phyloP scores from a whole-genome alignment of 306 rosid genomes.

The Quercus aquifolioides region DNA sequence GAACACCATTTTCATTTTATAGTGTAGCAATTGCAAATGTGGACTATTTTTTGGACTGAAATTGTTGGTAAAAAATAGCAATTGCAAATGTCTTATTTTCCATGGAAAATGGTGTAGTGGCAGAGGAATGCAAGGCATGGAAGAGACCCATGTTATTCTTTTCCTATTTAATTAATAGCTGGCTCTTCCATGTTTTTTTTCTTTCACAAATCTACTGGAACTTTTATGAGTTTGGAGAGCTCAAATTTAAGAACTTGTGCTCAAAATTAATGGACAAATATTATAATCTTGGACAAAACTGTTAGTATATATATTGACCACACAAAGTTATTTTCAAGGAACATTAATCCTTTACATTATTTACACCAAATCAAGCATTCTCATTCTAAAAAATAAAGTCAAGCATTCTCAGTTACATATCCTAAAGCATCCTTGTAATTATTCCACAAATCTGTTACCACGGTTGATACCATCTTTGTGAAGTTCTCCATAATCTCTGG shows the following conservation, averaged over 20 bases:
- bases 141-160: too few relatives aligned
- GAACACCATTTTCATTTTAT: too few relatives aligned
- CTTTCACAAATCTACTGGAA: too few relatives aligned
- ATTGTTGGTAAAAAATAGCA: too few relatives aligned
- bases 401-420: constrained; percentile 38
- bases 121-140: too few relatives aligned
- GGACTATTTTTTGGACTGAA: too few relatives aligned
- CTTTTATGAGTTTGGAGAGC: neutral
- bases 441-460: constrained; percentile 40
- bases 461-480: constrained; percentile 22
- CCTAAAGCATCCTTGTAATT: constrained; percentile 45
- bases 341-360: neutral
- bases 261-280: neutral
- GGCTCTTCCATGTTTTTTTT: too few relatives aligned
- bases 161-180: too few relatives aligned
- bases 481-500: constrained; percentile 29
- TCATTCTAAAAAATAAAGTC: constrained; percentile 8
- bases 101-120: too few relatives aligned
- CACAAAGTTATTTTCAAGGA: neutral
- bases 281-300: neutral
- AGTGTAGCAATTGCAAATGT: too few relatives aligned
- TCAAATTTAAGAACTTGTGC: neutral
- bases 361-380: constrained; percentile 20
- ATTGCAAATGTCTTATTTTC: too few relatives aligned
- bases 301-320: neutral